Evolutionary conservation across 768 basidiomycete genomes (phyloP), one percentile per base, ranked within the genome.

Genomic region (Sistotremastrum suecicum): DNA sequence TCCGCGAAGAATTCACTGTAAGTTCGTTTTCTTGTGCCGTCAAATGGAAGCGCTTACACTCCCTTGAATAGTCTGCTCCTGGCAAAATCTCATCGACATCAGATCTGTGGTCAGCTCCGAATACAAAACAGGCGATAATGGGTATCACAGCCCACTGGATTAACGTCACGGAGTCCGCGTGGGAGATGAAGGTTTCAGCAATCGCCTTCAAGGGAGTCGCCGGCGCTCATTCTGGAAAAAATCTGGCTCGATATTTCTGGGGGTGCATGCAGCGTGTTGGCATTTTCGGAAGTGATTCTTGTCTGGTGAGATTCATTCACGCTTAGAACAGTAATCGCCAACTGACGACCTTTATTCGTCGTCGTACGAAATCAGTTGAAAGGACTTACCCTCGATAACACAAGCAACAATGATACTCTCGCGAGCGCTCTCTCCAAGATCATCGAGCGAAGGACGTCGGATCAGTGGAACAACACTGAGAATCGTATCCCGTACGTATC

Each of bases 171-270:
- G 45, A 50, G 7, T 11, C n/a, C 6, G 45, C 12, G 2, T 65
- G 62, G 62, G 49, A 11, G 5, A 36, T 63, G 1, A 11, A 46
- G 6, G 29, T 43, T 1, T 52, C 54, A 12, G 60, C 62, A 0
- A 37, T 62, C 5, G 58, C 52, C 2, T 57, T 63, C 37, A 41
- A 48, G 10, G 35, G 12, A 1, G 45, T 64, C 0, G 49, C 28
- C 4, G 56, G 62, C 0, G 46, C 34, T 2, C 61, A 65, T 37
- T 44, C 28, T 39, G 58, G 62, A 4, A 12, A 53, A 2, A 63
- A 63, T 32, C 46, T 64, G 0, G 60, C 54, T 1, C 37, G 46
- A 0, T 62, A 60, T 36, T 54, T 63, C 34, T 11, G 59, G 1
- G 47, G 50, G 0, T 34, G 62, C 4, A 53, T 50, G 34, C 52